phyloP scores from a whole-genome alignment of 176 grass and related monocot species.

The Oryza glumipatula region DNA sequence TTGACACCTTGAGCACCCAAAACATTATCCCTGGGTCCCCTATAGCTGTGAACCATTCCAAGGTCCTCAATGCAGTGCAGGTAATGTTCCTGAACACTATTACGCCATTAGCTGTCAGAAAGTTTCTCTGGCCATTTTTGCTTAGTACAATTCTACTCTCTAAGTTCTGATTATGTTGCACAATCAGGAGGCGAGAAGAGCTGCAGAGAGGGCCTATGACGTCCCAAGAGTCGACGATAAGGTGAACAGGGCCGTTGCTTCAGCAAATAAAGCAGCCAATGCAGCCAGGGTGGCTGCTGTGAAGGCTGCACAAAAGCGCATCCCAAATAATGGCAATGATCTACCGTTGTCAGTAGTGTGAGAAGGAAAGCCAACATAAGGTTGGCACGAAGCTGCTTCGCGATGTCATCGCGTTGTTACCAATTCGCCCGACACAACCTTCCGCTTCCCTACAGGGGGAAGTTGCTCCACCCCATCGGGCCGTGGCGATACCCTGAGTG shows the following conservation, averaged over 20 bases:
- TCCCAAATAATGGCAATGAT: constrained; percentile 56
- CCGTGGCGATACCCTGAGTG: constrained; percentile 33
- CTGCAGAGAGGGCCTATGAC: constrained; percentile 83
- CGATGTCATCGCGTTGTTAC: constrained; percentile 49
- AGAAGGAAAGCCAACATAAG: constrained; percentile 47
- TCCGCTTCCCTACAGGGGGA: constrained; percentile 36
- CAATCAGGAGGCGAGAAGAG: constrained; percentile 90
- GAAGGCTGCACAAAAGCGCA: constrained; percentile 87
- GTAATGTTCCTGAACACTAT: constrained; percentile 41
- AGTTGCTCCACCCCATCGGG: constrained; percentile 43
- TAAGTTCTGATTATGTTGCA: constrained; percentile 39
- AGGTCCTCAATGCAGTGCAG: constrained; percentile 95
- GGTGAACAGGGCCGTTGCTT: constrained; percentile 77
- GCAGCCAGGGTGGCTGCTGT: constrained; percentile 91
- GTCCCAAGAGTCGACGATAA: constrained; percentile 84
- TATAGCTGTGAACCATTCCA: constrained; percentile 84
- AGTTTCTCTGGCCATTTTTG: not conserved
- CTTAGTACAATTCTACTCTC: constrained; percentile 12
- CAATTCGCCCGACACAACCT: constrained; percentile 43
- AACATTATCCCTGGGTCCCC: constrained; percentile 69
- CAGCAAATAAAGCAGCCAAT: constrained; percentile 97
- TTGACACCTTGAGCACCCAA: constrained; percentile 87
- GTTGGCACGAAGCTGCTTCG: constrained; percentile 48
- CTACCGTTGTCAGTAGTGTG: constrained; percentile 69
- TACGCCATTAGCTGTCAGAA: not conserved